A percentile compares a stretch with the other conserved stretches of the same genome.
Evolutionary conservation across 2,329 filamentous ascomycete species (phyloP).

Genomic region (Penicillium sclerotigenum): DNA sequence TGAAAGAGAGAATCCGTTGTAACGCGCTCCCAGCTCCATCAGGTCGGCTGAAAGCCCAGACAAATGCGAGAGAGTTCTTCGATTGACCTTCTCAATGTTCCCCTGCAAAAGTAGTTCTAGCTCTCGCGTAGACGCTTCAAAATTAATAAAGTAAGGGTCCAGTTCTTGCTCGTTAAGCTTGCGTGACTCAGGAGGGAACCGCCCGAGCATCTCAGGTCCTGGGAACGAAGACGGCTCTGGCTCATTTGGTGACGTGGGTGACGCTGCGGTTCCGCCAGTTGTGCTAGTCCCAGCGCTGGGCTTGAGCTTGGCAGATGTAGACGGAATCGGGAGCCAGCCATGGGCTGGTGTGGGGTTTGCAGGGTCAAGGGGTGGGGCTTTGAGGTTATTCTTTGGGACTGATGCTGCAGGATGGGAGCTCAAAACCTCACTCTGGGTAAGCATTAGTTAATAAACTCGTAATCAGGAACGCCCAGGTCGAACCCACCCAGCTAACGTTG

Average conservation of each 20-base stretch:
- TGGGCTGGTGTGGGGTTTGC: conserved; percentile 90
- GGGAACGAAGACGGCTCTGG: conserved; percentile 57
- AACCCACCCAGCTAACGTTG: conserved; percentile 91
- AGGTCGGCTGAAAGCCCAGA: conserved; percentile 81
- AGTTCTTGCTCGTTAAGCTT: conserved; percentile 82
- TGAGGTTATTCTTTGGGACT: conserved; percentile 89
- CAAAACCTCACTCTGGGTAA: conserved; percentile 78
- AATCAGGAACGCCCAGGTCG: neutral
- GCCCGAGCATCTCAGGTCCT: conserved; percentile 64
- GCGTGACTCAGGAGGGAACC: conserved; percentile 77
- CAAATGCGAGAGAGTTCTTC: conserved; percentile 80
- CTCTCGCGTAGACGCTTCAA: conserved; percentile 87
- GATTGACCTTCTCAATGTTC: conserved; percentile 95
- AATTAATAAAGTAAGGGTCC: conserved; percentile 93
- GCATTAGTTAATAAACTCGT: conserved; percentile 23
- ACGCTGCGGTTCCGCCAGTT: conserved; percentile 31
- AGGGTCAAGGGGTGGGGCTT: conserved; percentile 90
- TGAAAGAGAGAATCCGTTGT: conserved; percentile 93
- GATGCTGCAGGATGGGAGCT: conserved; percentile 86
- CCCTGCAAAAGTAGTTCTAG: conserved; percentile 84
- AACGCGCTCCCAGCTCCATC: conserved; percentile 89
- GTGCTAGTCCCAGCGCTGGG: conserved; percentile 51
- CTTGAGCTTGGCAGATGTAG: conserved; percentile 81
- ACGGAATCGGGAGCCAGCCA: conserved; percentile 79
- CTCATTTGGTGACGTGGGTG: conserved; percentile 46